Conservation (phyloP, 805 yeast genomes). For the Ogataea trehalophila region DNA sequence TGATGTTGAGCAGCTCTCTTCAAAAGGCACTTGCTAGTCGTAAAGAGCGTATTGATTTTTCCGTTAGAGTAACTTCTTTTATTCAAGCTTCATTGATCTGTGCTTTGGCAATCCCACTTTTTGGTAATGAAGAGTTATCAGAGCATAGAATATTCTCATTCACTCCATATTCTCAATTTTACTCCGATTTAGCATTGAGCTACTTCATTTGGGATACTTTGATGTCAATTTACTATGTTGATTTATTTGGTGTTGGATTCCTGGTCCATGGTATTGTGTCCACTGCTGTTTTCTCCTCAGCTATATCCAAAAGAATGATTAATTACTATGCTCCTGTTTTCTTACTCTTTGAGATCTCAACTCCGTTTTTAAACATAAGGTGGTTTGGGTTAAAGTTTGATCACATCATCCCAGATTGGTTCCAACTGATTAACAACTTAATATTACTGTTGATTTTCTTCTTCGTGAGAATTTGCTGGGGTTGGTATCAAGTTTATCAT, state of each 20-base stretch:
- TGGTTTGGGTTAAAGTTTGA: constrained; percentile 34
- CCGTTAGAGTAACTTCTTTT: constrained; percentile 31
- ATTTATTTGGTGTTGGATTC: constrained; percentile 32
- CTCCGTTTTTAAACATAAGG: constrained; percentile 33
- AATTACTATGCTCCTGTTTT: constrained; percentile 32
- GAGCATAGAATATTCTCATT: constrained; percentile 29
- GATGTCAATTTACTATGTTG: constrained; percentile 24
- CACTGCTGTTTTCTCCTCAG: constrained; percentile 27
- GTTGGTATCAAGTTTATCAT: constrained; percentile 32
- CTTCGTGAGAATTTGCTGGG: constrained; percentile 33
- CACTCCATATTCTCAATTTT: constrained; percentile 30
- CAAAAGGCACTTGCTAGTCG: constrained; percentile 7
- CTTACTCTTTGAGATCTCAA: constrained; percentile 32
- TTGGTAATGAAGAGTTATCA: constrained; percentile 24
- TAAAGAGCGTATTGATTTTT: constrained; percentile 25
- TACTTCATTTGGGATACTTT: constrained; percentile 35
- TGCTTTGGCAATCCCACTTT: constrained; percentile 26
- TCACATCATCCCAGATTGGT: constrained; percentile 19
- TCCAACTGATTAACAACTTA: constrained; percentile 30
- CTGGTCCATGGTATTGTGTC: constrained; percentile 34
- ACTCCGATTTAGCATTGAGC: constrained; percentile 28
- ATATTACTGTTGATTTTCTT: constrained; percentile 31
- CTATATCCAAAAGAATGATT: constrained; percentile 23
- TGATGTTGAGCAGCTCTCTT: constrained; percentile 6
- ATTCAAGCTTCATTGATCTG: constrained; percentile 30